These are phyloP conservation scores for Saccharomyces paradoxus DNA, from an alignment of 805 yeast species.

Conservation along the genomic window DNA sequence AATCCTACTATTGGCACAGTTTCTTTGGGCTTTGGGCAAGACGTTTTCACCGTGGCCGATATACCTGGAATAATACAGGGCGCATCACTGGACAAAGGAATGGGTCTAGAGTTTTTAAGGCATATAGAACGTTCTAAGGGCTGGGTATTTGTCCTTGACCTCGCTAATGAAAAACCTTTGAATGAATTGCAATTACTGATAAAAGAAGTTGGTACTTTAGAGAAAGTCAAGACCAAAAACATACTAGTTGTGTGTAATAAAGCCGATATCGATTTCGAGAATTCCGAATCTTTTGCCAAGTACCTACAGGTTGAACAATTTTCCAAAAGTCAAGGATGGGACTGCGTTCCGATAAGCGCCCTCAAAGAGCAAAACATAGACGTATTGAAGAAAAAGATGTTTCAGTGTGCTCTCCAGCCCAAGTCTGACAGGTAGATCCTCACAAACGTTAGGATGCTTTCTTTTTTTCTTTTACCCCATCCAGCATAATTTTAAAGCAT, in stretches of 20 bases:
- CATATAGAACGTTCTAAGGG: constrained; percentile 92
- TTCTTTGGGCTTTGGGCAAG: constrained; percentile 50
- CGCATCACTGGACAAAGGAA: constrained; percentile 76
- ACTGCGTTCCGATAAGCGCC: constrained; percentile 80
- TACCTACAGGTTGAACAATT: constrained; percentile 39
- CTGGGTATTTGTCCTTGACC: constrained; percentile 73
- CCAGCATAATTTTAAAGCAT: not conserved
- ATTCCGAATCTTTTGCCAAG: constrained; percentile 38
- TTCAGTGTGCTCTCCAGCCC: constrained; percentile 32
- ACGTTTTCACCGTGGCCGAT: constrained; percentile 84
- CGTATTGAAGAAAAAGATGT: constrained; percentile 62
- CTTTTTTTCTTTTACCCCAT: not conserved
- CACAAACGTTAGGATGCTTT: not conserved
- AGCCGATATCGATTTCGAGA: constrained; percentile 56
- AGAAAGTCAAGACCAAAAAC: constrained; percentile 51
- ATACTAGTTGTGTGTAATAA: constrained; percentile 85
- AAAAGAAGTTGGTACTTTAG: constrained; percentile 58
- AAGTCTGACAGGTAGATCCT: not conserved
- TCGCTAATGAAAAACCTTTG: constrained; percentile 61
- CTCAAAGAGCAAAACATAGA: constrained; percentile 63
- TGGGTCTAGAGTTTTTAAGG: constrained; percentile 87
- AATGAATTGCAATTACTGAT: constrained; percentile 55
- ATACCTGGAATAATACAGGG: constrained; percentile 93
- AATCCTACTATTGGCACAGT: constrained; percentile 91
- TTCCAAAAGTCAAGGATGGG: constrained; percentile 48